Base-by-base conservation (phyloP, 2,329 filamentous ascomycete species). In the Clonostachys rosea region DNA sequence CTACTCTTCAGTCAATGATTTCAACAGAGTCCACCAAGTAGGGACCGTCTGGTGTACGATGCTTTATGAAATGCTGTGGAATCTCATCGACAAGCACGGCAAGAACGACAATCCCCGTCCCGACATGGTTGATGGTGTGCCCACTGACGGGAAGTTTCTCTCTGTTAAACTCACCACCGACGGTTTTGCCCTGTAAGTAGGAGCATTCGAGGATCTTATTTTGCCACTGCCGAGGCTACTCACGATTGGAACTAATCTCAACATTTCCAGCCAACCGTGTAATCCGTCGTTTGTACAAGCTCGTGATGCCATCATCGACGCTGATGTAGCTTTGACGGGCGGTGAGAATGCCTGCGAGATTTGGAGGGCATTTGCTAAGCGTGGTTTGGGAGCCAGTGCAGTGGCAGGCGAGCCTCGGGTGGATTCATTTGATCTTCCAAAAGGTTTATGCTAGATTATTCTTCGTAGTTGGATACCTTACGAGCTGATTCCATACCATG, bases 11-110 rank as follows among this genome's bases (percentile, higher is more conserved):
- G 61, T 65, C 44, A 67, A 75, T 53, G 49, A 48, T 3, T 17
- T 34, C 40, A 58, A 43, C 11, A 51, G 54, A 5, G 68, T 71
- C 4, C 74, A 77, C 56, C 51, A 60, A 35, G 69, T 75, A 71
- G 36, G 73, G 6, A 50, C 48, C 10, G 45, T 75, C 48, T 77
- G 74, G 74, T 69, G 70, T 1, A 71, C 65, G 1, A 74, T 75
- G 58, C 65, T 77, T 7, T 76, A 78, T 60, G 74, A 77, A 54
- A 63, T 76, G 14, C 57, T 76, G 48, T 77, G 74, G 74, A 75
- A 75, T 57, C 59, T 77, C 46, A 73, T 75, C 46, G 74, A 75
- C 52, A 71, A 72, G 59, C 59, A 73, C 54, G 74, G 74, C 48
- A 73, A 71, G 59, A 72, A 70, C 34, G 59, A 65, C 44, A 60